These are phyloP conservation scores for Auriscalpium microsporum DNA, from an alignment of 768 basidiomycete genomes.

Conservation along the genomic window DNA sequence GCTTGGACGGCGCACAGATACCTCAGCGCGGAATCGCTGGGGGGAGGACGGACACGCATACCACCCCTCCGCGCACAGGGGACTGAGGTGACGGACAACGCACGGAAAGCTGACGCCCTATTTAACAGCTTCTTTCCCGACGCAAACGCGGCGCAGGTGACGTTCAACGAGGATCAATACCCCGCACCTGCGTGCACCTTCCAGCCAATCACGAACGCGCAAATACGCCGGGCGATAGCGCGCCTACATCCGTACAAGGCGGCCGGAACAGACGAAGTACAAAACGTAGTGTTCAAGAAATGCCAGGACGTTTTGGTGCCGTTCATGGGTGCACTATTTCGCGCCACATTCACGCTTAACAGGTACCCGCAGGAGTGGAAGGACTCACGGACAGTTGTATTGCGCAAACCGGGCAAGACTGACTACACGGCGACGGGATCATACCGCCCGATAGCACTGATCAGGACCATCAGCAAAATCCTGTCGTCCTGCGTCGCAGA, in stretches of 20 bases:
- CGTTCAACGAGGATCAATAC: constrained; percentile 2
- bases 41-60: no score
- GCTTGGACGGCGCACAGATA: no score
- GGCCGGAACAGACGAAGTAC: constrained; percentile 16
- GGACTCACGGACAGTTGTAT: constrained; percentile 13
- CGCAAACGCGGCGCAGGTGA: not conserved
- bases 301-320: constrained; percentile 5
- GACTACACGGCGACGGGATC: constrained; percentile 17
- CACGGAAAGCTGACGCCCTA: not conserved
- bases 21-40: no score
- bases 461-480: constrained; percentile 12
- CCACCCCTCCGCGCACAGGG: no score
- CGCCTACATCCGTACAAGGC: constrained; percentile 17
- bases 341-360: not conserved
- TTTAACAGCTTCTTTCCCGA: not conserved
- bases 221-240: constrained; percentile 1
- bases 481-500: constrained; percentile 10
- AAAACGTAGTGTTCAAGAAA: constrained; percentile 18
- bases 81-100: not conserved
- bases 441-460: constrained; percentile 19
- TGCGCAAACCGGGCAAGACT: constrained; percentile 19
- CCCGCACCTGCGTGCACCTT: not conserved
- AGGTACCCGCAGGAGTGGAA: constrained; percentile 7
- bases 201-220: constrained; percentile 8
- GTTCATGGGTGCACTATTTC: constrained; percentile 2